A percentile compares a stretch with the other conserved stretches of the same genome.
phyloP scores from a whole-genome alignment of 495 filamentous ascomycete genomes.

The Tricharina praecox region DNA sequence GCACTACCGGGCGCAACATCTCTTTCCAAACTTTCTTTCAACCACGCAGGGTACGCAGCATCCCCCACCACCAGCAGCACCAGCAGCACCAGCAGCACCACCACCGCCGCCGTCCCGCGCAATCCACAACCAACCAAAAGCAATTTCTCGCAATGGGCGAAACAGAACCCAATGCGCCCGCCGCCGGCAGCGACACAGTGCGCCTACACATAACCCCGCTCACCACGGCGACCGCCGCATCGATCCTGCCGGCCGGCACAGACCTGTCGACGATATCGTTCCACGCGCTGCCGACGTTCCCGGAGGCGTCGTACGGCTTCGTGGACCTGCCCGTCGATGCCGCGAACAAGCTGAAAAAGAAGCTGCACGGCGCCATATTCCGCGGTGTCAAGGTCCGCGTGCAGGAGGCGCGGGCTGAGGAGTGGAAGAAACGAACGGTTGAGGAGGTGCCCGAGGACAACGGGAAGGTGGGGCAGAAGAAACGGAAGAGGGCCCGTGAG shows the following conservation, averaged over 20 bases:
- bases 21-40: too few relatives aligned
- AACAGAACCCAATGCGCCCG: neutral
- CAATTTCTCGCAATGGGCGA: slow-evolving; percentile 2
- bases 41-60: too few relatives aligned
- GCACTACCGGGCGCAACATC: too few relatives aligned
- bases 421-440: slow-evolving; percentile 9
- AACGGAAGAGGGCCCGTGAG: slow-evolving; percentile 46
- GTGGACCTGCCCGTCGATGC: slow-evolving; percentile 63
- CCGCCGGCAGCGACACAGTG: slow-evolving; percentile 1
- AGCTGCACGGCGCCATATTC: slow-evolving; percentile 73
- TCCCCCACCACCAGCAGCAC: too few relatives aligned
- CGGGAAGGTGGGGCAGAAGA: slow-evolving; percentile 29
- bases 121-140: too few relatives aligned
- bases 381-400: slow-evolving; percentile 74
- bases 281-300: slow-evolving; percentile 67
- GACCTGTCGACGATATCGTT: slow-evolving; percentile 53
- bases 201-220: slow-evolving; percentile 80
- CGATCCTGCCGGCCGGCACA: slow-evolving; percentile 52
- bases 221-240: slow-evolving; percentile 47
- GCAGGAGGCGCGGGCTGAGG: slow-evolving; percentile 51
- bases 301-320: slow-evolving; percentile 79
- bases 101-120: too few relatives aligned
- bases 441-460: slow-evolving; percentile 27
- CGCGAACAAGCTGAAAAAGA: slow-evolving; percentile 77
- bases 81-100: too few relatives aligned